Evolutionary conservation across 768 basidiomycete genomes (phyloP), one percentile per base, ranked within the genome.

Genomic region (Leccinum boreale): DNA sequence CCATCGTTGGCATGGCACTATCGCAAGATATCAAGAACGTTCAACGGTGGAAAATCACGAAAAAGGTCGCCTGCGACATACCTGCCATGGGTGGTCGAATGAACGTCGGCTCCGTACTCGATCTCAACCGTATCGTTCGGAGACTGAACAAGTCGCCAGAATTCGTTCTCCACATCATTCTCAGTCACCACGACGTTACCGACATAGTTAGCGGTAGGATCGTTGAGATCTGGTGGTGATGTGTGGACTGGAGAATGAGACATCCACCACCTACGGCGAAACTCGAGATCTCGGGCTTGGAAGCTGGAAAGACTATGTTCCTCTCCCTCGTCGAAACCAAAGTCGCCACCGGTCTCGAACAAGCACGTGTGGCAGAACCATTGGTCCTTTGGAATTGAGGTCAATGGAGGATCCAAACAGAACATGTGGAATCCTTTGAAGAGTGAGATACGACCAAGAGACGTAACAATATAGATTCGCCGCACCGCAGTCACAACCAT

Each of bases 21-120:
- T 53, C 50, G 51, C 50, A 23, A 55, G 28, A 9, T 52, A 26
- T 60, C 39, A 55, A 47, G 36, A 56, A 67, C 59, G 19, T 67
- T 69, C 45, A 73, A 62, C 68, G 66, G 72, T 65, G 58, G n/a
- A 60, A 70, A 65, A 50, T 61, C 57, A n/a, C 24, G 45, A 56
- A 58, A 52, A 60, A 31, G 9, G 23, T 53, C 60, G 53, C 29
- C 48, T 39, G n/a, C 21, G 36, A 68, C 82, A 59, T 72, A 95
- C 94, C 94, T 98, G 73, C 96, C 96, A 65, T 98, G 94, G 8
- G 92, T 96, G 1, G 94, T 95, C 9, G 94, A 96, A 74, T 98
- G 95, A 33, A 99, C 89, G 72, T 99, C 97, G 2, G 97, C 97
- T n/a, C 97, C 97, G 69, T 99, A 99, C 73, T 99, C 97, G 33